Percentiles rank a stretch among this genome's conserved stretches.
These are phyloP conservation scores for Candida mesenterica DNA, from an alignment of 1,139 yeast genomes.

Conservation along the genomic window DNA sequence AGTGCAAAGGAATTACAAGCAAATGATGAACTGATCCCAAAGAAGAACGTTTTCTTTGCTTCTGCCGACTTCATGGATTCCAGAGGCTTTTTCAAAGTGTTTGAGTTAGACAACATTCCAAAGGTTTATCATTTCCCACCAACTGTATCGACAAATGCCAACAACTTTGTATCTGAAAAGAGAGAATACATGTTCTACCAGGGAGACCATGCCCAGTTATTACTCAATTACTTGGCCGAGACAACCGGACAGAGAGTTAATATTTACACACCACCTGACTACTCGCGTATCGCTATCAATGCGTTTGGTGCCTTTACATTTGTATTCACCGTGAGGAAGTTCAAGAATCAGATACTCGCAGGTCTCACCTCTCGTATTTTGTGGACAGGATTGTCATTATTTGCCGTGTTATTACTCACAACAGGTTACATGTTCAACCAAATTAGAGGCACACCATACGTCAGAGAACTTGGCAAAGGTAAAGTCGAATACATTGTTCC, in stretches of 20 bases:
- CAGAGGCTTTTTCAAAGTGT: constrained; percentile 50
- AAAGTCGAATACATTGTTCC: constrained; percentile 57
- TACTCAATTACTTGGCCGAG: constrained; percentile 37
- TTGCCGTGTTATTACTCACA: constrained; percentile 66
- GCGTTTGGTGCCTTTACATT: constrained; percentile 39
- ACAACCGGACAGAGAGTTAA: constrained; percentile 44
- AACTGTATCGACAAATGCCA: constrained; percentile 33
- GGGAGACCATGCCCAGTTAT: constrained; percentile 49
- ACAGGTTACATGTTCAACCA: constrained; percentile 93
- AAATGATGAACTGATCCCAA: constrained; percentile 25
- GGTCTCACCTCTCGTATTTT: constrained; percentile 32
- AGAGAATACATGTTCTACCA: constrained; percentile 50
- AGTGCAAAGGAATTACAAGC: constrained; percentile 27
- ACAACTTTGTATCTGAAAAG: constrained; percentile 34
- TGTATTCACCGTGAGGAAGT: constrained; percentile 21
- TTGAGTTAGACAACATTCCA: constrained; percentile 75
- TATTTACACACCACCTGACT: constrained; percentile 55
- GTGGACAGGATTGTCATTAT: constrained; percentile 67
- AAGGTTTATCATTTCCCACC: constrained; percentile 68
- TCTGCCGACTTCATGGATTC: constrained; percentile 67
- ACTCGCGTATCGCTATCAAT: constrained; percentile 49
- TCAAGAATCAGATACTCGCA: constrained; percentile 32
- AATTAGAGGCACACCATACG: constrained; percentile 74
- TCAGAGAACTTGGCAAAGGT: constrained; percentile 58
- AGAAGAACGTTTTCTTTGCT: constrained; percentile 60